Base-by-base conservation (phyloP, 495 filamentous ascomycete genomes). In the Penicillium ucsense region DNA sequence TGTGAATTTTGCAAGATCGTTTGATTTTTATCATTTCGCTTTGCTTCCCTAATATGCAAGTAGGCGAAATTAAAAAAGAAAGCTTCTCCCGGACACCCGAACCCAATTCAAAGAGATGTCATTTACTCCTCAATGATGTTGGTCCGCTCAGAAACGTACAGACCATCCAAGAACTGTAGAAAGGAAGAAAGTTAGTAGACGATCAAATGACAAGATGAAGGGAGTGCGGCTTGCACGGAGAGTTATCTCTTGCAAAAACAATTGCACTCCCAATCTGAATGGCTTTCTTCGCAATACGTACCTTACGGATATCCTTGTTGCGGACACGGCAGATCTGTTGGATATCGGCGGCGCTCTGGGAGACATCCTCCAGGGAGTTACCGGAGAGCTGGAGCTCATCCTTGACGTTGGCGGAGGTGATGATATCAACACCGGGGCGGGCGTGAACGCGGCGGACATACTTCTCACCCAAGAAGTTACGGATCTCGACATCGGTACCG, bases 281-380 rank as follows among this genome's bases (percentile, higher is more conserved):
- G 1, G 34, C 6, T 10, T 35, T 35, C 7, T 9, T 43, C 29
- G 5, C 5, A 8, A 32, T 43, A 54, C 75, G 50, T 57, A 94
- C 88, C 88, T 97, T 96, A 76, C 94, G 89, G 79, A 98, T 97
- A 95, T 98, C 92, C 88, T 98, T 98, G 84, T 98, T 97, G 66
- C 86, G 81, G 71, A 96, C 92, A 74, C 85, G 79, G 86, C 92
- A 98, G 74, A 91, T 89, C 75, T 98, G 92, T 81, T 98, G 92
- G 71, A 98, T 96, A 68, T 97, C 92, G 65, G 92, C 92, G 47
- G 92, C 92, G 63, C 83, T 88, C 80, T 98, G 92, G 60, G 91
- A 96, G 48, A 98, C 92, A 68, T 80, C 81, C 80, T 97, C 91
- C 54, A 97, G 77, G 47, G 88, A 94, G 82, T 97, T 98, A 55